phyloP scores from a whole-genome alignment of 2,329 filamentous ascomycete species.

The Colletotrichum chrysophilum region DNA sequence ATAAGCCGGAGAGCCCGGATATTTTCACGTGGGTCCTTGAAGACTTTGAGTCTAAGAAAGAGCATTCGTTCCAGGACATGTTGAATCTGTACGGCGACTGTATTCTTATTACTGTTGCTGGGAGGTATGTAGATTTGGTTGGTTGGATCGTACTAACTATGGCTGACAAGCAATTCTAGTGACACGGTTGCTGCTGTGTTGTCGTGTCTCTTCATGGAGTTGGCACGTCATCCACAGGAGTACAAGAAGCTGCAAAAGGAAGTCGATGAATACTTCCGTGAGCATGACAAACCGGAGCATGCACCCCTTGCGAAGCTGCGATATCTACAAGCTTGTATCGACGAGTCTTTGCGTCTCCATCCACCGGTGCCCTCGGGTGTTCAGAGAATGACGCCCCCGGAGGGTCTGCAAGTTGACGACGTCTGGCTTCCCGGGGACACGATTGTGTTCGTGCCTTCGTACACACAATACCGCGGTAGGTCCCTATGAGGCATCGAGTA shows the following conservation, averaged over 20 bases:
- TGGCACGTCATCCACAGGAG: conserved; percentile 2
- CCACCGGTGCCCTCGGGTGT: conserved; percentile 38
- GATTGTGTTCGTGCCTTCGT: conserved; percentile 34
- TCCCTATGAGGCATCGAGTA: fast-evolving
- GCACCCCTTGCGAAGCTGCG: conserved; percentile 23
- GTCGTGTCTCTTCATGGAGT: conserved; percentile 17
- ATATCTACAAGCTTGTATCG: conserved; percentile 38
- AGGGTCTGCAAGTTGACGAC: conserved; percentile 37
- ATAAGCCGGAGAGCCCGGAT: conserved; percentile 26
- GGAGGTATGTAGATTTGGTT: conserved; percentile 26
- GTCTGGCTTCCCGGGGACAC: conserved; percentile 37
- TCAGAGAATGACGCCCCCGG: conserved; percentile 37
- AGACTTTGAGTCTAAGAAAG: conserved; percentile 23
- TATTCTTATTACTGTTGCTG: conserved; percentile 32
- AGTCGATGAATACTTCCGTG: conserved; percentile 22
- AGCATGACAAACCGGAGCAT: conserved; percentile 9
- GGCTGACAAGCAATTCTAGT: not conserved
- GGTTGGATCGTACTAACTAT: too few species aligned
- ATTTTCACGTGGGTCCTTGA: conserved; percentile 35
- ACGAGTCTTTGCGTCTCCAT: conserved; percentile 43
- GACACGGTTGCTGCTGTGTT: conserved; percentile 17
- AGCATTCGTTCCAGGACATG: conserved; percentile 24
- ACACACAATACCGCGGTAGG: conserved; percentile 25
- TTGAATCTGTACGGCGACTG: conserved; percentile 30
- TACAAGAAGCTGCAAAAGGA: not conserved